phyloP scores from a whole-genome alignment of 2,329 filamentous ascomycete species.

The Ophiostoma ulmi region DNA sequence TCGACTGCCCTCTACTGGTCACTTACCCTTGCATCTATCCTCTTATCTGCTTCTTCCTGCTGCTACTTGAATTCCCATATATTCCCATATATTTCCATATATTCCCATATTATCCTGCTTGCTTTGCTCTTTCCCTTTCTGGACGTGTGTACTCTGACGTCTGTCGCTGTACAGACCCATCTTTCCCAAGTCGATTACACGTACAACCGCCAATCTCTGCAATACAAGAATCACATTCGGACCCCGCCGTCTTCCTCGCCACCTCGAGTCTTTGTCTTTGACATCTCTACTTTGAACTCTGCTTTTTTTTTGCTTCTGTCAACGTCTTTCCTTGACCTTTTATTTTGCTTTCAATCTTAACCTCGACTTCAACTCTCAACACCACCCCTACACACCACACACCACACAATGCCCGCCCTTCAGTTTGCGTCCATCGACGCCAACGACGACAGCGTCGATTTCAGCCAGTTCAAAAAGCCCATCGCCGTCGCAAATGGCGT shows the following conservation, averaged over 20 bases:
- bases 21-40: slow-evolving; percentile 2
- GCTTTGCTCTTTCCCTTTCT: background rate
- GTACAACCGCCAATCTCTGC: background rate
- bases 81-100: background rate
- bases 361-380: background rate
- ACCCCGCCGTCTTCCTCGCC: slow-evolving; percentile 16
- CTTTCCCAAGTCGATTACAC: background rate
- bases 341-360: background rate
- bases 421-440: slow-evolving; percentile 26
- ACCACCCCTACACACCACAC: background rate
- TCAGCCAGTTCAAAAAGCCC: slow-evolving; percentile 15
- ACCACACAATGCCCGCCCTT: slow-evolving; percentile 25
- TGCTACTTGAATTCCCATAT: background rate
- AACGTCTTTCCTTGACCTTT: background rate
- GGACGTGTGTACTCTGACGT: slow-evolving; percentile 6
- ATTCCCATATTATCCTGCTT: slow-evolving; percentile 3
- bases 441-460: slow-evolving; percentile 27
- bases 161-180: background rate
- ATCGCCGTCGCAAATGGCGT: slow-evolving; percentile 5
- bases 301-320: background rate
- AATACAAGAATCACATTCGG: background rate
- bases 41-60: background rate
- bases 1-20: slow-evolving; percentile 9
- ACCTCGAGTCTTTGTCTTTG: background rate
- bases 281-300: background rate